Conservation (phyloP, 2,329 filamentous ascomycete genomes). For the Aspergillus arachidicola region DNA sequence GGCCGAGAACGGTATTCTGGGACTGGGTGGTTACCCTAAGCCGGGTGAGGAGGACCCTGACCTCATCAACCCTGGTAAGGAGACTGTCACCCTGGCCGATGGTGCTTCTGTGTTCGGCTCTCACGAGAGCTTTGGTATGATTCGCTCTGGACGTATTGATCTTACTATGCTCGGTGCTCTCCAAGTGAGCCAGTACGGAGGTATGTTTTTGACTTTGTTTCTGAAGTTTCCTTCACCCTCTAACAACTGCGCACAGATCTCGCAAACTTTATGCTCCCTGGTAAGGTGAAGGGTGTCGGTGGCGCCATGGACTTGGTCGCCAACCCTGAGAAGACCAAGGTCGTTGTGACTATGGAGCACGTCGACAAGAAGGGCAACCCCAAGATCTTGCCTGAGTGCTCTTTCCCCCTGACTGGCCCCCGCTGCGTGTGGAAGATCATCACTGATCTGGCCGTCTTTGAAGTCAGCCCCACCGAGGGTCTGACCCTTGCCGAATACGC, state of each 20-base stretch:
- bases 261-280: slow-evolving; percentile 89
- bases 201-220: slow-evolving; percentile 18
- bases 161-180: slow-evolving; percentile 82
- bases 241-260: slow-evolving; percentile 56
- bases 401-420: slow-evolving; percentile 67
- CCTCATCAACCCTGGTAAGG: slow-evolving; percentile 84
- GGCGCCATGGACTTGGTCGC: slow-evolving; percentile 76
- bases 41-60: slow-evolving; percentile 72
- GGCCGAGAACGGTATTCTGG: slow-evolving; percentile 82
- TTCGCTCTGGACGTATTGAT: slow-evolving; percentile 80
- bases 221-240: background rate
- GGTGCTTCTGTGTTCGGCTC: slow-evolving; percentile 79
- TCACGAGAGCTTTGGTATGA: slow-evolving; percentile 85
- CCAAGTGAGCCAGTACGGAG: slow-evolving; percentile 74
- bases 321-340: slow-evolving; percentile 71
- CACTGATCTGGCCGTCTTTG: slow-evolving; percentile 71
- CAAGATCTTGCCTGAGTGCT: slow-evolving; percentile 66
- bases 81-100: slow-evolving; percentile 77
- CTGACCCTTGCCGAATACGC: slow-evolving; percentile 66
- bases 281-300: slow-evolving; percentile 84
- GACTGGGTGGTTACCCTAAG: slow-evolving; percentile 76
- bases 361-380: slow-evolving; percentile 69
- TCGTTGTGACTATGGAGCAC: slow-evolving; percentile 72
- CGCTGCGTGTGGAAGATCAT: slow-evolving; percentile 70
- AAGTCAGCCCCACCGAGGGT: slow-evolving; percentile 67